Base-by-base conservation (phyloP, 2,329 filamentous ascomycete species). In the Sarocladiaceae sp. region DNA sequence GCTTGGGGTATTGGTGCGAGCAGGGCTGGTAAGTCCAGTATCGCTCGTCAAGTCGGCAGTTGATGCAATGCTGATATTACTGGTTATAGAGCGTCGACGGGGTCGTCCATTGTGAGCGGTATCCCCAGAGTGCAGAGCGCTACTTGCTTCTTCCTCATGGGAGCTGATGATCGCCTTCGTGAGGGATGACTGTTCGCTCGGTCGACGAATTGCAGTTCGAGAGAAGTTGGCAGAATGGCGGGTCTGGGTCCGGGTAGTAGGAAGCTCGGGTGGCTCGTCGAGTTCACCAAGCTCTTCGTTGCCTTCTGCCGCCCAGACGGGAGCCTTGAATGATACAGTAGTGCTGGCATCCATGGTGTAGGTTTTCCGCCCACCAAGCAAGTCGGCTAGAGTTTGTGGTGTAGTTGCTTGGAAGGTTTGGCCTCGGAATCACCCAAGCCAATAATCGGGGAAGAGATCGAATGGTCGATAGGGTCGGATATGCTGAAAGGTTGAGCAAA, bases 11-110 rank as follows among this genome's bases (percentile, higher is more conserved):
- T 80, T 88, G 27, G 88, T 87, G 45, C 88, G 76, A n/a, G 88
- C 85, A 33, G 91, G 89, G 56, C 88, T 96, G 15, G 90, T 95
- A 47, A 94, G 69, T 47, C 88, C 90, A 47, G 87, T 93, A 57
- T 96, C 93, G 64, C 90, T 96, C n/a, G 89, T 96, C 46, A 97
- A 73, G 52, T 96, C 91, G 29, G 86, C 86, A 3, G 88, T 94
- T 2, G 90, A 95, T 35, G 86, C 76, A 48, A 84, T 67, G 66
- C 89, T 95, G 53, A 81, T 70, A 58, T 83, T 91, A 70, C 88
- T 94, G 60, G 82, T 84, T 55, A 84, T 82, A 48, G 85, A 91
- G 48, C 80, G 72, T 53, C 74, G 68, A 47, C 75, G 67, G 13
- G n/a, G 55, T 52, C 32, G 65, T 53, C 33, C 62, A 58, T 19